Conservation (phyloP, 2,329 filamentous ascomycete species). For the Phoma sp. region DNA sequence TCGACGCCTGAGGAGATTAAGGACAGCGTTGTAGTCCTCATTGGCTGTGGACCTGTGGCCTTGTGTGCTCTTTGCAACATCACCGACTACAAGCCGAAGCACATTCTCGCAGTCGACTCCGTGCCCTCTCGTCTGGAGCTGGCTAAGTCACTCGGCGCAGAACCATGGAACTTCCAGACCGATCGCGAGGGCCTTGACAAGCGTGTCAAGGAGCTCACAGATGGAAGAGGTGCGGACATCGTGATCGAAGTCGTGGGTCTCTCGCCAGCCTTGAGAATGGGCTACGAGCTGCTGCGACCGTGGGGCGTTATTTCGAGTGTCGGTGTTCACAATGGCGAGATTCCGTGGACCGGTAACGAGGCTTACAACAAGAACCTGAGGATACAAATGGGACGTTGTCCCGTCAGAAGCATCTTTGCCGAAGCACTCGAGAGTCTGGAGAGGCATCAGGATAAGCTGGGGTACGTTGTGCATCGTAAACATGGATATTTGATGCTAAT, state of each 20-base stretch:
- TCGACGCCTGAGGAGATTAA: conserved; percentile 63
- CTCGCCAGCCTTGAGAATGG: conserved; percentile 55
- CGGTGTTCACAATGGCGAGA: conserved; percentile 57
- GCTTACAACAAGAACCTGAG: conserved; percentile 59
- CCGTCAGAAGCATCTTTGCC: conserved; percentile 57
- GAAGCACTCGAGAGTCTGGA: conserved; percentile 54
- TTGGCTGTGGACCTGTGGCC: conserved; percentile 82
- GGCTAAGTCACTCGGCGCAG: conserved; percentile 76
- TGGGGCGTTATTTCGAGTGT: conserved; percentile 57
- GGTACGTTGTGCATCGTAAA: conserved; percentile 33
- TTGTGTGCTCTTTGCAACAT: conserved; percentile 82
- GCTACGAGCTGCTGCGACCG: conserved; percentile 56
- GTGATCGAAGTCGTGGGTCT: conserved; percentile 67
- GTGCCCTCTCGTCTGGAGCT: conserved; percentile 75
- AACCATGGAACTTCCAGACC: conserved; percentile 78
- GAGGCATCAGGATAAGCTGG: conserved; percentile 57
- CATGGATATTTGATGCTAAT: conserved; percentile 1
- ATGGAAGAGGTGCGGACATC: conserved; percentile 83
- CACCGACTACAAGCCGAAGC: conserved; percentile 74
- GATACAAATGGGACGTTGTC: conserved; percentile 58
- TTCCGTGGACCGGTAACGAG: conserved; percentile 56
- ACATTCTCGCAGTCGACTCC: conserved; percentile 79
- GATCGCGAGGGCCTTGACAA: conserved; percentile 69
- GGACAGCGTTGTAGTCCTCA: conserved; percentile 75
- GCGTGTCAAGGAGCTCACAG: conserved; percentile 75